Evolutionary conservation across 352 stramenopile genomes (phyloP), one percentile per base, ranked within the genome.

Genomic region (Globisporangium cederbergense): DNA sequence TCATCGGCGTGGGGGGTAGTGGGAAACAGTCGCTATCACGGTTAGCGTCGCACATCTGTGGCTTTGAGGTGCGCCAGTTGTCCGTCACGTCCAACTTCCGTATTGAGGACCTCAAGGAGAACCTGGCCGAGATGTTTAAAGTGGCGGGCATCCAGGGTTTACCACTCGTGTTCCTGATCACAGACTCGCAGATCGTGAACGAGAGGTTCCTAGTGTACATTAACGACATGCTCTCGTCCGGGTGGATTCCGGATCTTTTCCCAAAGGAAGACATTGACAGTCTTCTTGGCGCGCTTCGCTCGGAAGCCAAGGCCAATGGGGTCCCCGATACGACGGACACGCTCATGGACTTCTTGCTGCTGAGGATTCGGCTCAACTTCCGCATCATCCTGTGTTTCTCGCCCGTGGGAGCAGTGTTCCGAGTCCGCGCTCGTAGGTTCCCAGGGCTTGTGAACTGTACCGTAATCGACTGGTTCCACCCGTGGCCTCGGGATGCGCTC

Each of bases 121-220:
- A 96, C 64, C 79, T 99, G 10, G 88, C 96, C 28, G 91, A 98
- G 53, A 98, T 99, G 86, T 99, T 98, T 73, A 97, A 98, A 68
- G 74, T 93, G 20, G 89, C 95, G n/a, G 95, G 95, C 49, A 90
- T 98, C 22, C 96, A 98, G 60, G 95, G 93, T 4, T 79, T 97
- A 2, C 94, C 88, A 11, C 89, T 98, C 25, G 88, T 99, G 18
- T 99, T 99, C 68, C 76, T 99, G 16, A 98, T 99, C 64, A 99
- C 96, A 0, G 97, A 99, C 76, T 97, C 96, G 42, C 96, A 99
- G 76, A 99, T 99, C 71, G 94, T 99, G 42, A 97, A 99, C 69
- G 96, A 99, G 59, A 81, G 95, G 16, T 99, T 99, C 76, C 87
- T 99, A 4, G 97, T 99, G 45, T 99, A 98, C 73, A 99, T 99